Conservation (phyloP, 495 filamentous ascomycete species). For the Hypoxylon cercidicola region DNA sequence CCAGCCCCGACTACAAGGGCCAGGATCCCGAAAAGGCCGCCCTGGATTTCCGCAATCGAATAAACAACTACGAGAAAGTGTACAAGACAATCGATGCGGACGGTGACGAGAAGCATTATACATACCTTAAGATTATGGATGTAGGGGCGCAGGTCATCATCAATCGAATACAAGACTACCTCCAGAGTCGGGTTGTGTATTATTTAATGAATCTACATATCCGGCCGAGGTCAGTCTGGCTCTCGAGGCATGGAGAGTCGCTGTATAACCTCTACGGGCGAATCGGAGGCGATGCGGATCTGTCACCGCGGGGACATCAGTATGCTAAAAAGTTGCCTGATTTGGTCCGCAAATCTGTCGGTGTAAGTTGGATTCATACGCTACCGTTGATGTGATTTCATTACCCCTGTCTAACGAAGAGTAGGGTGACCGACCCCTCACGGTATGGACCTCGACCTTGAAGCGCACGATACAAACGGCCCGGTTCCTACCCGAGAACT, state of each 20-base stretch:
- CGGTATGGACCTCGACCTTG: conserved; percentile 96
- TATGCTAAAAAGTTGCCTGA: conserved; percentile 86
- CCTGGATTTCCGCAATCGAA: conserved; percentile 90
- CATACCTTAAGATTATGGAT: conserved; percentile 97
- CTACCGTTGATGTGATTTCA: conserved; percentile 4
- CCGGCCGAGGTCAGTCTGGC: conserved; percentile 95
- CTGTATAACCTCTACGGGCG: conserved; percentile 86
- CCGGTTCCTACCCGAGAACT: conserved; percentile 76
- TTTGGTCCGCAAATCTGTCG: conserved; percentile 82
- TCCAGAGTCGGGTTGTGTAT: conserved; percentile 95
- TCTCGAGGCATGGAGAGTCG: conserved; percentile 97
- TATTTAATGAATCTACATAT: conserved; percentile 99
- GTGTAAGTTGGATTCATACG: conserved; percentile 55
- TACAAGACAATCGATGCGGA: conserved; percentile 89
- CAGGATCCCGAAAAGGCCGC: conserved; percentile 93
- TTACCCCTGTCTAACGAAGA: conserved; percentile 2
- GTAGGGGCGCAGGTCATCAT: conserved; percentile 95
- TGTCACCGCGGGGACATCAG: conserved; percentile 85
- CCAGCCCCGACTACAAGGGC: conserved; percentile 91
- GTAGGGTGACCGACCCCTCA: conserved; percentile 76
- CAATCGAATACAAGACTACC: conserved; percentile 95
- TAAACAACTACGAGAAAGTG: conserved; percentile 94
- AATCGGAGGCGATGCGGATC: conserved; percentile 89
- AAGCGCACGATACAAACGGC: conserved; percentile 93
- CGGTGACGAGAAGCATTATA: conserved; percentile 78